Conservation (phyloP, 2,329 filamentous ascomycete species). For the Colletotrichum nymphaeae region DNA sequence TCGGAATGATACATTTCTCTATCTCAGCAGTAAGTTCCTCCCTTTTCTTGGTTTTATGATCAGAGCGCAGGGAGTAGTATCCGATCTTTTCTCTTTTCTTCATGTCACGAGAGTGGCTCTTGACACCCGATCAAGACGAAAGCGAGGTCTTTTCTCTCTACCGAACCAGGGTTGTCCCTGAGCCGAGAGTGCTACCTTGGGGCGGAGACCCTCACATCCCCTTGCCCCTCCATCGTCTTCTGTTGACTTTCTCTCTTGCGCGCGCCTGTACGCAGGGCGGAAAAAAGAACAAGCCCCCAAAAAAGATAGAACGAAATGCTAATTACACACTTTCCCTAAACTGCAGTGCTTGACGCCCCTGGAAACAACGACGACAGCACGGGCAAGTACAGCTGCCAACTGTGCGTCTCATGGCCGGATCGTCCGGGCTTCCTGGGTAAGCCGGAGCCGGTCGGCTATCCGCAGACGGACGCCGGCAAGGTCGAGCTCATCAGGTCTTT, state of each 20-base stretch:
- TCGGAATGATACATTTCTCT: constrained; percentile 61
- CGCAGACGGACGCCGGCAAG: constrained; percentile 50
- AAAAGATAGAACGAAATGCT: background rate
- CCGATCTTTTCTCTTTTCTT: background rate
- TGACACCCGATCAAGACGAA: background rate
- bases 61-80: background rate
- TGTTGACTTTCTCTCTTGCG: background rate
- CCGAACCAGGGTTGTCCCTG: constrained; percentile 1
- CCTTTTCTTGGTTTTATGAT: background rate
- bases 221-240: background rate
- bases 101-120: background rate
- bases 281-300: no score
- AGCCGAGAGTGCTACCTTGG: background rate
- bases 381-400: constrained; percentile 55
- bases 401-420: constrained; percentile 64
- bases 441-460: constrained; percentile 50
- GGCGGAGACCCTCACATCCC: background rate
- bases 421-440: constrained; percentile 46
- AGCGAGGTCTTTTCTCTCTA: background rate
- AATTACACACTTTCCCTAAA: background rate
- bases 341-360: constrained; percentile 60
- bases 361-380: constrained; percentile 49
- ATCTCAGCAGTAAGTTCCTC: constrained; percentile 57
- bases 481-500: constrained; percentile 55
- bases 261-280: background rate